Evolutionary conservation across 148 eudicot species (phyloP).

Genomic region (Fallopia convolvulus): DNA sequence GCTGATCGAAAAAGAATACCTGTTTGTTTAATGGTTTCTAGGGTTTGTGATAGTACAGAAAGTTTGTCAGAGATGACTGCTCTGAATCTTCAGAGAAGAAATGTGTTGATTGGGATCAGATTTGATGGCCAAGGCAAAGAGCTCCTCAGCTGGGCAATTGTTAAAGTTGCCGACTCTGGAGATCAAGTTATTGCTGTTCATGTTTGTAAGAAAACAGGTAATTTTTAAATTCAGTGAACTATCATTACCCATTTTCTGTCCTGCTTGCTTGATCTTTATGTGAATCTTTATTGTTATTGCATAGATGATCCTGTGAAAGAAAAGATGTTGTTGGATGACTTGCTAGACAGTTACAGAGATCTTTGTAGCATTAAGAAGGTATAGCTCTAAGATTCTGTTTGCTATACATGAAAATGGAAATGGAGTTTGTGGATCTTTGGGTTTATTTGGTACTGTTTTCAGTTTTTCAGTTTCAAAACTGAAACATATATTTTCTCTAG

Average conservation of each 20-base stretch:
- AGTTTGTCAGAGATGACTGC: constrained; percentile 21
- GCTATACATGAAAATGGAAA: neutral
- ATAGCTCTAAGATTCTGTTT: neutral
- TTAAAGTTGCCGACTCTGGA: constrained; percentile 72
- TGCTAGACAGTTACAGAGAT: constrained; percentile 50
- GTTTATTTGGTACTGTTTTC: too few relatives aligned
- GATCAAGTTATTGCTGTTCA: constrained; percentile 71
- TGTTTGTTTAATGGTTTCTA: neutral
- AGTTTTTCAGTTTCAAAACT: too few relatives aligned
- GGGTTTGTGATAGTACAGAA: neutral
- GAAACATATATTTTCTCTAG: too few relatives aligned
- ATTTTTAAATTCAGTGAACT: neutral
- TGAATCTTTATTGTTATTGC: neutral
- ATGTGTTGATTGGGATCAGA: constrained; percentile 58
- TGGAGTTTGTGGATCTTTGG: neutral
- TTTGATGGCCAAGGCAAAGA: constrained; percentile 57
- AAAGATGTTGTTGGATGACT: constrained; percentile 45
- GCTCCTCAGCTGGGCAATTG: constrained; percentile 74
- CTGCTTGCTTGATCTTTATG: constrained; percentile 17
- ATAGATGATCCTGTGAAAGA: constrained; percentile 43
- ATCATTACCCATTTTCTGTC: neutral
- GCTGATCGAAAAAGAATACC: neutral
- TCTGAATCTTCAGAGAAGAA: constrained; percentile 25
- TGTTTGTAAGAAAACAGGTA: constrained; percentile 49
- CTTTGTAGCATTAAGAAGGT: constrained; percentile 74